Conservation (phyloP, 2,329 filamentous ascomycete genomes). For the Paraconiothyrium brasiliense region DNA sequence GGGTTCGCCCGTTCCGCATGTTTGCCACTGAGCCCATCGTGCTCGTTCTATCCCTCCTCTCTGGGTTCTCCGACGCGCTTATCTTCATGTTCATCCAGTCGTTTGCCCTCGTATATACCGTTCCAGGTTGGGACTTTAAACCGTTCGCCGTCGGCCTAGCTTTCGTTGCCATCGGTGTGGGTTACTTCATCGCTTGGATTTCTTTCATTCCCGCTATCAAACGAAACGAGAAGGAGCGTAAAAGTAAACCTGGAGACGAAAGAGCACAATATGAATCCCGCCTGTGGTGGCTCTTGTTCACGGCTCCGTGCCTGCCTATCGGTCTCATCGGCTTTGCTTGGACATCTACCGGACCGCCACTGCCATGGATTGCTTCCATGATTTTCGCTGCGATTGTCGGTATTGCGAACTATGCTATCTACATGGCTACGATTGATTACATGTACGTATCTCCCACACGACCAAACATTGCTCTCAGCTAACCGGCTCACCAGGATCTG, state of each 20-base stretch:
- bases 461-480: not conserved
- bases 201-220: conserved; percentile 65
- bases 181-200: conserved; percentile 72
- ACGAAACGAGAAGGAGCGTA: conserved; percentile 47
- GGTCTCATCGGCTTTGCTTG: conserved; percentile 78
- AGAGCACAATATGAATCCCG: conserved; percentile 59
- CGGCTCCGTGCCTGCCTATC: conserved; percentile 70
- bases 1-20: conserved; percentile 74
- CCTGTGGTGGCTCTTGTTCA: conserved; percentile 71
- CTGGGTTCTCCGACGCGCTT: conserved; percentile 78
- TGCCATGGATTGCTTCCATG: conserved; percentile 76
- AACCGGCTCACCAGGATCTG: conserved; percentile 67
- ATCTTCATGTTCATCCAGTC: conserved; percentile 83
- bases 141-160: conserved; percentile 67
- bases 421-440: conserved; percentile 83
- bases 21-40: conserved; percentile 81
- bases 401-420: conserved; percentile 76
- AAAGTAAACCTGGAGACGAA: conserved; percentile 40
- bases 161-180: conserved; percentile 67
- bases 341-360: conserved; percentile 70
- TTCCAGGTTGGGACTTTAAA: conserved; percentile 64
- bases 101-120: conserved; percentile 69
- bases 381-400: conserved; percentile 74
- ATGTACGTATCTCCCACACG: not conserved
- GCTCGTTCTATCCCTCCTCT: conserved; percentile 73